Evolutionary conservation across 2,329 filamentous ascomycete species (phyloP).

Genomic region (Beauveria sp.): DNA sequence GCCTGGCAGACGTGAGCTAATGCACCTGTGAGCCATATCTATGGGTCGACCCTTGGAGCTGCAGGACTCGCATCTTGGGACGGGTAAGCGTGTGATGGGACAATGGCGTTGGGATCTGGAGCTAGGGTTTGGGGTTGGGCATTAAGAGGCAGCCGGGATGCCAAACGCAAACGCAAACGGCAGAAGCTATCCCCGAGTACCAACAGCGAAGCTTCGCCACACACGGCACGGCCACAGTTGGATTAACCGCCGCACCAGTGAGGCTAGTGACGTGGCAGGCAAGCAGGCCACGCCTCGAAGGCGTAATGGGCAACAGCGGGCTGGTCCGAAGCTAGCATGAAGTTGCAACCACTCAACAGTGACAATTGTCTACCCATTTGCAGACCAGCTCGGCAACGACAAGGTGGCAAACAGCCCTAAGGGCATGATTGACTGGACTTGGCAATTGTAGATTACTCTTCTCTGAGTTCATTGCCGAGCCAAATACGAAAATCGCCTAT

Average conservation of each 20-base stretch:
- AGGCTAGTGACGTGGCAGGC: slow-evolving; percentile 40
- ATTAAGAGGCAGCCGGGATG: slow-evolving; percentile 6
- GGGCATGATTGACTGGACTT: background rate
- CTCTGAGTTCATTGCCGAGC: background rate
- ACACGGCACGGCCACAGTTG: slow-evolving; percentile 15
- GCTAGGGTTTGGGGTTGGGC: slow-evolving; percentile 5
- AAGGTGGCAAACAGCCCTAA: no score
- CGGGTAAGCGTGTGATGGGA: background rate
- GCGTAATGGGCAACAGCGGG: background rate
- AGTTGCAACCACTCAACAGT: background rate
- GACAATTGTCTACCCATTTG: background rate
- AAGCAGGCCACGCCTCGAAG: no score
- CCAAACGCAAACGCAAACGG: background rate
- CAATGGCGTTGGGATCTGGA: slow-evolving; percentile 17
- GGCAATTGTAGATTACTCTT: slow-evolving; percentile 4
- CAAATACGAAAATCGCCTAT: background rate
- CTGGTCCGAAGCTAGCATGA: slow-evolving; percentile 7
- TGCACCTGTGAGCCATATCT: background rate
- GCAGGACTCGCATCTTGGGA: slow-evolving; percentile 14
- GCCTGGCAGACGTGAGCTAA: background rate
- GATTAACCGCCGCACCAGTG: slow-evolving; percentile 18
- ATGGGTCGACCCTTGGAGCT: background rate
- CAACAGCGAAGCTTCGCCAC: slow-evolving; percentile 34
- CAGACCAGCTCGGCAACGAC: no score
- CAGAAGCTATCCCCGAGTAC: background rate